Evolutionary conservation across 2,329 filamentous ascomycete genomes (phyloP), one percentile per base, ranked within the genome.

Genomic region (Curvularia spicifera): DNA sequence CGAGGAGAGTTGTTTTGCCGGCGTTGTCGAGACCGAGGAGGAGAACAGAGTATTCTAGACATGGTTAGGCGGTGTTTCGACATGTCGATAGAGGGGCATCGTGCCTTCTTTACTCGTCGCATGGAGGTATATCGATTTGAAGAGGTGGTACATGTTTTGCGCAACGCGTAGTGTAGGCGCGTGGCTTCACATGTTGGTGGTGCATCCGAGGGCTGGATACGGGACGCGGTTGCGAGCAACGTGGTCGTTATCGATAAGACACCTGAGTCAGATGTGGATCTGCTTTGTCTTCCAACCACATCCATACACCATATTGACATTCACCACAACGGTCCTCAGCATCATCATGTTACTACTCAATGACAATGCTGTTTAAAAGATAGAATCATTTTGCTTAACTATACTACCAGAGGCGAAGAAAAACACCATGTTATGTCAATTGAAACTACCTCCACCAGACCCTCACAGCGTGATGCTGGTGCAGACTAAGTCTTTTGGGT

Each of bases 1-100:
- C 92, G 79, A 97, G 93, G 75, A 98, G 93, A 26, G 95, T 98
- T 40, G 95, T 98, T 83, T 98, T 98, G 78, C 95, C 95, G 60
- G 95, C 95, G 76, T 98, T 98, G 83, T 98, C 95, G 74, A 98
- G 91, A 63, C 95, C 95, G 71, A 98, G 91, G 67, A 98, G 89
- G 74, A 98, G 91, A 72, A 97, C 91, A 22, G 94, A 97, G 83
- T 97, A 98, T 82, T 98, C 94, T 95, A 72, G 35, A 55, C 22
- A 47, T 1, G 10, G 57, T 66, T 43, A 66, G 63, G 24, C 10
- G 31, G 26, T 18, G 24, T 35, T 15, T n/a, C 6, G 35, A 15
- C 35, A 18, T 37, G 35, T 37, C 35, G 15, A 15, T 15, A 20
- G 29, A 37, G 46, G 47, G 15, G 39, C 46, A 40, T 31, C 29